Evolutionary conservation across 2,329 filamentous ascomycete species (phyloP).

Genomic region (Polytolypa hystricis): DNA sequence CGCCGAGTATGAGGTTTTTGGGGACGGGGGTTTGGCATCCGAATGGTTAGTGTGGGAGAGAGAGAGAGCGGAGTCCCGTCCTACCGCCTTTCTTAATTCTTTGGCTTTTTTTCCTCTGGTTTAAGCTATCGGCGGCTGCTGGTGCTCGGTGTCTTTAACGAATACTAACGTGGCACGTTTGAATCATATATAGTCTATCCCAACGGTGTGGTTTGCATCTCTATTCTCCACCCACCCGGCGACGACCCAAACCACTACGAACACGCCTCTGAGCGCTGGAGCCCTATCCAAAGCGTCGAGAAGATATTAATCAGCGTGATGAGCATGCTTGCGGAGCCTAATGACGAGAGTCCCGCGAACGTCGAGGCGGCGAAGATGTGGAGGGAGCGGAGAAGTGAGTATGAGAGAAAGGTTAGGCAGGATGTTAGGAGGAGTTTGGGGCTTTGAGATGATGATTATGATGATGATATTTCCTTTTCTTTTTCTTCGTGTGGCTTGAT

Average conservation of each 20-base stretch:
- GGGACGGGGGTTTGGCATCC: conserved; percentile 86
- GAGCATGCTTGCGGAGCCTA: conserved; percentile 82
- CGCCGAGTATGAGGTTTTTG: conserved; percentile 91
- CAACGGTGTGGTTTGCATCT: conserved; percentile 84
- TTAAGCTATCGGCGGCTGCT: too few species aligned
- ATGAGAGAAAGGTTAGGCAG: conserved; percentile 74
- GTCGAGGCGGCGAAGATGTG: conserved; percentile 84
- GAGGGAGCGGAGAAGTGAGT: conserved; percentile 67
- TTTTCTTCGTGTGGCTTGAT: not conserved
- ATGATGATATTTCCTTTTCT: too few species aligned
- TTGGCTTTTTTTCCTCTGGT: too few species aligned
- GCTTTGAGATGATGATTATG: conserved; percentile 42
- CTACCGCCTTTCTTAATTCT: too few species aligned
- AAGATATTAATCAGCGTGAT: conserved; percentile 88
- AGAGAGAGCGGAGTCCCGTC: too few species aligned
- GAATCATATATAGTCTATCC: conserved; percentile 59
- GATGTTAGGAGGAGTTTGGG: conserved; percentile 72
- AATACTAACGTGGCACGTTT: too few species aligned
- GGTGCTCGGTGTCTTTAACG: too few species aligned
- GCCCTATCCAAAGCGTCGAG: conserved; percentile 86
- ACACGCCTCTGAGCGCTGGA: conserved; percentile 80
- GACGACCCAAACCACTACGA: conserved; percentile 95
- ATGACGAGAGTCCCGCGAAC: conserved; percentile 92
- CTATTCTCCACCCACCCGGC: conserved; percentile 87
- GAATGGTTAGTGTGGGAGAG: conserved; percentile 61